Conservation (phyloP, 2,329 filamentous ascomycete species). For the Trichophyton equinum region DNA sequence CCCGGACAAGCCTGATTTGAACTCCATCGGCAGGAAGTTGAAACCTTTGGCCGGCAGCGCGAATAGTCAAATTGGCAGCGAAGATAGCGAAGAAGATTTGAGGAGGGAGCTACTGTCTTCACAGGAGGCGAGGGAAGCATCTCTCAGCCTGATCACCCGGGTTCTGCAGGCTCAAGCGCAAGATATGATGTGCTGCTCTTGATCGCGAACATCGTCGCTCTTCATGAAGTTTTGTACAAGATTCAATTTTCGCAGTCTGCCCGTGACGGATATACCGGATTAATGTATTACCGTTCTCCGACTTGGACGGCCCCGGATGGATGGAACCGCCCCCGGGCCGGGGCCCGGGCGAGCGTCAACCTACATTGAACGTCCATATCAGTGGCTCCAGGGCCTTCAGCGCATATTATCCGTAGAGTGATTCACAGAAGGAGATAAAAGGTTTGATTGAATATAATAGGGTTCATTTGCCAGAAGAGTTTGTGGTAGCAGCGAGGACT, state of each 20-base stretch:
- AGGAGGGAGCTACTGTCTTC: slow-evolving; percentile 38
- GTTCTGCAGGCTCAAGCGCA: slow-evolving; percentile 1
- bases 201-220: background rate
- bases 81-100: slow-evolving; percentile 56
- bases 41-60: slow-evolving; percentile 22
- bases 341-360: too few relatives aligned
- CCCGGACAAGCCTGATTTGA: background rate
- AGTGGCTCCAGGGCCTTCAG: too few relatives aligned
- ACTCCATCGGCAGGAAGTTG: background rate
- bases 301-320: too few relatives aligned
- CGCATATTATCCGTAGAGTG: background rate
- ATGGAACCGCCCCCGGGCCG: too few relatives aligned
- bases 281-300: background rate
- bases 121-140: slow-evolving; percentile 27
- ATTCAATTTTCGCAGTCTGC: background rate
- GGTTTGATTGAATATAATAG: background rate
- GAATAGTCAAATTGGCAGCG: slow-evolving; percentile 54
- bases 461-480: background rate
- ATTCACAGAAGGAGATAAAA: background rate
- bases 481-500: background rate
- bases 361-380: too few relatives aligned
- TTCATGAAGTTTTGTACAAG: background rate
- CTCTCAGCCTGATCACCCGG: slow-evolving; percentile 17
- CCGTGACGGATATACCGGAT: background rate
- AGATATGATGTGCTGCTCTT: slow-evolving; percentile 11